phyloP scores from a whole-genome alignment of 148 eudicot species.

The Fagopyrum tataricum region DNA sequence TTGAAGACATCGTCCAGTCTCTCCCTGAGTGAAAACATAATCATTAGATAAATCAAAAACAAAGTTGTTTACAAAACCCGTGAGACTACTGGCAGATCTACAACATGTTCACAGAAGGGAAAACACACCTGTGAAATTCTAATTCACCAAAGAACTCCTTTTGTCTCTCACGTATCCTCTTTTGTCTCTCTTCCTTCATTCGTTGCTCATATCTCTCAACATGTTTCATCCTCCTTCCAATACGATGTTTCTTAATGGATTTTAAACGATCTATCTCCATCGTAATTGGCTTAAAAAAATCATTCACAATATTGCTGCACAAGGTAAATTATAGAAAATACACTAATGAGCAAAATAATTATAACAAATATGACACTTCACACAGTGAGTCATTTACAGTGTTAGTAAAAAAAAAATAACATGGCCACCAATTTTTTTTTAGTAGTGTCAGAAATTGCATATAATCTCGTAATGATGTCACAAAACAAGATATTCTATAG shows the following conservation, averaged over 20 bases:
- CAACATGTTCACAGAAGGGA: not conserved
- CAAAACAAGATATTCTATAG: not conserved
- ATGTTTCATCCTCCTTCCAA: slow-evolving; percentile 88
- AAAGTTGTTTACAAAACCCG: not conserved
- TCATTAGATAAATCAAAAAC: not conserved
- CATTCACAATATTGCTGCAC: slow-evolving; percentile 76
- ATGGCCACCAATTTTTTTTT: not conserved
- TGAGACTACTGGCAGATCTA: not conserved
- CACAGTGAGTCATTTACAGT: not conserved
- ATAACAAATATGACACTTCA: not conserved
- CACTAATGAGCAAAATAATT: not conserved
- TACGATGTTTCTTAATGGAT: slow-evolving; percentile 79
- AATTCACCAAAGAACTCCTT: slow-evolving; percentile 95
- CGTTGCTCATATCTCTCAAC: slow-evolving; percentile 86
- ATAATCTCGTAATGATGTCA: not conserved
- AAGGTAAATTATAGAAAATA: slow-evolving; percentile 5
- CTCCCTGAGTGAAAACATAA: slow-evolving; percentile 41
- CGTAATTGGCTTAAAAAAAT: slow-evolving; percentile 79
- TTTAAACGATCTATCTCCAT: slow-evolving; percentile 75
- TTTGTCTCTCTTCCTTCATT: slow-evolving; percentile 98
- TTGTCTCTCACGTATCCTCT: slow-evolving; percentile 86
- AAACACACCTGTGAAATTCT: slow-evolving; percentile 78
- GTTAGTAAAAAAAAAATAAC: not conserved
- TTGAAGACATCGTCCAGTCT: slow-evolving; percentile 83
- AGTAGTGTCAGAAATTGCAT: not conserved